Evolutionary conservation across 345 rosid genomes (phyloP).

Genomic region (Corymbia maculata): DNA sequence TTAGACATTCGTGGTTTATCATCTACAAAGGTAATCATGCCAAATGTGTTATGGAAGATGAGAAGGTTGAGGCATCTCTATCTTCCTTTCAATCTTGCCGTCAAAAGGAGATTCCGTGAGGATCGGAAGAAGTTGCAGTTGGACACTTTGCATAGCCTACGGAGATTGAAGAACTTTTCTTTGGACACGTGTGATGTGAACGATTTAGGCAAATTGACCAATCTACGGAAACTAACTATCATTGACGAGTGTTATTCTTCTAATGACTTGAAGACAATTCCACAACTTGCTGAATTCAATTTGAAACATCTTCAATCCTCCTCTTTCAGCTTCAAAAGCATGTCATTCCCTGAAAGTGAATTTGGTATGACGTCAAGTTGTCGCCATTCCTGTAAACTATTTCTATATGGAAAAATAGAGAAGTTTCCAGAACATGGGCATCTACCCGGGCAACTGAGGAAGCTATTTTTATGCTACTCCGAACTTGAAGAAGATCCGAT

Average conservation of each 20-base stretch:
- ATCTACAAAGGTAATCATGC: not conserved
- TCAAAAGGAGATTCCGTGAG: not conserved
- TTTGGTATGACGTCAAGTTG: not conserved
- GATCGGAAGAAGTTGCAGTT: not conserved
- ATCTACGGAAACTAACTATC: slow-evolving; percentile 2
- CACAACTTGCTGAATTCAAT: not conserved
- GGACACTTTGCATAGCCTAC: not conserved
- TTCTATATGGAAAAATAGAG: slow-evolving; percentile 5
- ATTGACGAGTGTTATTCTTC: not conserved
- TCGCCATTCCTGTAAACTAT: slow-evolving; percentile 6
- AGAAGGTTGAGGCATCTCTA: slow-evolving; percentile 6
- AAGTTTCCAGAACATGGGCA: slow-evolving; percentile 14
- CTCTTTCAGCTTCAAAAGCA: not conserved
- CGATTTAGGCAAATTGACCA: not conserved
- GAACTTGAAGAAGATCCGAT: slow-evolving; percentile 29
- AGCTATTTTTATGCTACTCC: slow-evolving; percentile 24
- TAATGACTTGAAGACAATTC: not conserved
- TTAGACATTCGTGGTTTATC: slow-evolving; percentile 1
- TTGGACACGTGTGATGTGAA: not conserved
- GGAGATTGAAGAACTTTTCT: slow-evolving; percentile 8
- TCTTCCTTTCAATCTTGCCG: not conserved
- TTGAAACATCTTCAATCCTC: not conserved
- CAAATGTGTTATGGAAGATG: slow-evolving; percentile 15
- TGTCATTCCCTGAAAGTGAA: not conserved
- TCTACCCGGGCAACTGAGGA: slow-evolving; percentile 20